phyloP scores from a whole-genome alignment of 2,329 filamentous ascomycete genomes.

The Colletotrichum costaricense region DNA sequence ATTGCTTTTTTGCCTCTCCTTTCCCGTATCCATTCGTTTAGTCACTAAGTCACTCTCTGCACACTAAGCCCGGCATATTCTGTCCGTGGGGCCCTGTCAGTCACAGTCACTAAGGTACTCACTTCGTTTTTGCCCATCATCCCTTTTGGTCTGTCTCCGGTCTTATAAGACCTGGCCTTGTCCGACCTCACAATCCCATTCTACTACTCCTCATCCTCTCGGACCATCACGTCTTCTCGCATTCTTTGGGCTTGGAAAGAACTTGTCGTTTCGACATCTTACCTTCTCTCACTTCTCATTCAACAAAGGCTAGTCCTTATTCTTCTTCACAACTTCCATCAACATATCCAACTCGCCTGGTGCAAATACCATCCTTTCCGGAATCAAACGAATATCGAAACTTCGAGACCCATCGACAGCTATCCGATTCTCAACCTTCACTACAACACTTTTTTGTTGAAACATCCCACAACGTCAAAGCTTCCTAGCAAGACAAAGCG shows the following conservation, averaged over 20 bases:
- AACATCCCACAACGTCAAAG: slow-evolving; percentile 25
- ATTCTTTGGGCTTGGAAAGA: slow-evolving; percentile 37
- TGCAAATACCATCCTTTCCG: slow-evolving; percentile 38
- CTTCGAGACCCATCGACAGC: slow-evolving; percentile 29
- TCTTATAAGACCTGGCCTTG: slow-evolving; percentile 37
- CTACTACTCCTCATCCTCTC: slow-evolving; percentile 31
- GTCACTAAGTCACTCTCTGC: slow-evolving; percentile 19
- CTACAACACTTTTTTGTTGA: slow-evolving; percentile 27
- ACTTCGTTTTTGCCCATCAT: slow-evolving; percentile 23
- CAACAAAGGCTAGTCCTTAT: slow-evolving; percentile 51
- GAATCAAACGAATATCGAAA: slow-evolving; percentile 30
- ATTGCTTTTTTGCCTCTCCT: slow-evolving; percentile 39
- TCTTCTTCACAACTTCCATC: slow-evolving; percentile 42
- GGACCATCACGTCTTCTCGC: slow-evolving; percentile 35
- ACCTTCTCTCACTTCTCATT: slow-evolving; percentile 41
- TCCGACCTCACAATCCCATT: slow-evolving; percentile 27
- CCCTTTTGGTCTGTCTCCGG: slow-evolving; percentile 11
- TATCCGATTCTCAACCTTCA: slow-evolving; percentile 29
- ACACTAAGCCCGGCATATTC: slow-evolving; percentile 24
- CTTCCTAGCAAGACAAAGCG: slow-evolving; percentile 32
- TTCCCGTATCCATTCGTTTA: slow-evolving; percentile 32
- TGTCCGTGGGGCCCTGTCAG: slow-evolving; percentile 27
- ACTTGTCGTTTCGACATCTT: slow-evolving; percentile 37
- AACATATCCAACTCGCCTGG: slow-evolving; percentile 40
- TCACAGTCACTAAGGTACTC: slow-evolving; percentile 28